These are phyloP conservation scores for Colletotrichum destructivum DNA, from an alignment of 2,329 filamentous ascomycete species.

Conservation along the genomic window DNA sequence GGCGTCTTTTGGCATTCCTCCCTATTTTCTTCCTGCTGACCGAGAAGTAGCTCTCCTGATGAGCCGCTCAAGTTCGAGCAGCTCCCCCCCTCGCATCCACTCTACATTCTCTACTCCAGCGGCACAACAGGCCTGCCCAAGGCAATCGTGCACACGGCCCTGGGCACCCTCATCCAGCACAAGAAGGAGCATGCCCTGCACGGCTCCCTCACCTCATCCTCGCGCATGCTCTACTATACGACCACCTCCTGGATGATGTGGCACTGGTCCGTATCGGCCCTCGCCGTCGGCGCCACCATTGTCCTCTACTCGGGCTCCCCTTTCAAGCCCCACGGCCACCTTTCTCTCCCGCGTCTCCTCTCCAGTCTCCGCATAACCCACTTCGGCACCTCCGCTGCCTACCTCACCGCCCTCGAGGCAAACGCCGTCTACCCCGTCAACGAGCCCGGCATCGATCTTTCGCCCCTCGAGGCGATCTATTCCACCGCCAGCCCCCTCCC, in stretches of 20 bases:
- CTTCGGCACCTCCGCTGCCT: slow-evolving; percentile 95
- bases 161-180: slow-evolving; percentile 93
- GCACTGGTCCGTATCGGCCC: slow-evolving; percentile 93
- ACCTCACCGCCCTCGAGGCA: slow-evolving; percentile 91
- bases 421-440: slow-evolving; percentile 74
- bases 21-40: background rate
- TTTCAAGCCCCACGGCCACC: slow-evolving; percentile 83
- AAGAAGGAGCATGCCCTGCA: slow-evolving; percentile 97
- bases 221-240: slow-evolving; percentile 92
- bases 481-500: slow-evolving; percentile 94
- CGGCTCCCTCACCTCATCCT: slow-evolving; percentile 80
- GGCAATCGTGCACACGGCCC: slow-evolving; percentile 92
- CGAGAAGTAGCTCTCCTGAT: slow-evolving; percentile 53
- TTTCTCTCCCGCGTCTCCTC: slow-evolving; percentile 87
- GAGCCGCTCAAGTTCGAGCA: slow-evolving; percentile 77
- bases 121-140: slow-evolving; percentile 92
- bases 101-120: slow-evolving; percentile 94
- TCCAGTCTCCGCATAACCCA: slow-evolving; percentile 88
- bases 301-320: slow-evolving; percentile 95
- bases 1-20: background rate
- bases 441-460: slow-evolving; percentile 70
- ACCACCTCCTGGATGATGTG: slow-evolving; percentile 99
- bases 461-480: slow-evolving; percentile 85
- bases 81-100: slow-evolving; percentile 86
- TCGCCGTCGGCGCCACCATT: slow-evolving; percentile 86